phyloP scores from a whole-genome alignment of 129 eudicot species.

The Solidago caesia region DNA sequence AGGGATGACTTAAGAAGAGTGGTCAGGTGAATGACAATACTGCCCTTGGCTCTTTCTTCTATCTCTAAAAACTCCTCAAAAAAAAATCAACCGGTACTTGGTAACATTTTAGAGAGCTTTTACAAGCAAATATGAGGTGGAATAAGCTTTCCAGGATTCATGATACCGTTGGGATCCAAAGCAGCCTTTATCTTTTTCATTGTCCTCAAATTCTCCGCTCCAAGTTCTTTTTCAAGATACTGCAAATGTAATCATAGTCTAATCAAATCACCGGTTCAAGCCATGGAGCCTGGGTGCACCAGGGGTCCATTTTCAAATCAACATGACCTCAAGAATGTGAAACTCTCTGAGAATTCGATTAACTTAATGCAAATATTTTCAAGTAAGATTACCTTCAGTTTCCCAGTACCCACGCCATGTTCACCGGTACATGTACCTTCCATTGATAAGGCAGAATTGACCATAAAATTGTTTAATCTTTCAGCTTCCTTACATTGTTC shows the following conservation, averaged over 20 bases:
- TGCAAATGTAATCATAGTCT: constrained; percentile 26
- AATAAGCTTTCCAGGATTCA: constrained; percentile 99
- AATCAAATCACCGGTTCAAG: not conserved
- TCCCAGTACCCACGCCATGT: constrained; percentile 98
- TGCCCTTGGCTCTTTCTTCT: not conserved
- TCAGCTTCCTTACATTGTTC: constrained; percentile 89
- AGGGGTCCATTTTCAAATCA: not conserved
- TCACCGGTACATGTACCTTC: constrained; percentile 99
- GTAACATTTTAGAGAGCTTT: not conserved
- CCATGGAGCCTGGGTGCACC: too few relatives aligned
- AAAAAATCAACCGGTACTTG: not conserved
- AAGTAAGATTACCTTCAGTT: constrained; percentile 66
- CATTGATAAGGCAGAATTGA: constrained; percentile 84
- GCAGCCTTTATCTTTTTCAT: constrained; percentile 85
- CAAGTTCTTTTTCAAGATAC: constrained; percentile 96
- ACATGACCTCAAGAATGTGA: not conserved
- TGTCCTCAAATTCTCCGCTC: constrained; percentile 75
- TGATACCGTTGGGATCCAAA: constrained; percentile 90
- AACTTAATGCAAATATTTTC: not conserved
- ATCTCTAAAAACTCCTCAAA: not conserved
- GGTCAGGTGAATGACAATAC: not conserved
- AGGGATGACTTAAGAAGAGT: not conserved
- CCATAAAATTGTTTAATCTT: constrained; percentile 81
- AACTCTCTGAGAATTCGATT: not conserved
- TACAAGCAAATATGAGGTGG: constrained; percentile 94